Conservation (phyloP, 169 alveolate genomes). For the Perkinsus chesapeaki region DNA sequence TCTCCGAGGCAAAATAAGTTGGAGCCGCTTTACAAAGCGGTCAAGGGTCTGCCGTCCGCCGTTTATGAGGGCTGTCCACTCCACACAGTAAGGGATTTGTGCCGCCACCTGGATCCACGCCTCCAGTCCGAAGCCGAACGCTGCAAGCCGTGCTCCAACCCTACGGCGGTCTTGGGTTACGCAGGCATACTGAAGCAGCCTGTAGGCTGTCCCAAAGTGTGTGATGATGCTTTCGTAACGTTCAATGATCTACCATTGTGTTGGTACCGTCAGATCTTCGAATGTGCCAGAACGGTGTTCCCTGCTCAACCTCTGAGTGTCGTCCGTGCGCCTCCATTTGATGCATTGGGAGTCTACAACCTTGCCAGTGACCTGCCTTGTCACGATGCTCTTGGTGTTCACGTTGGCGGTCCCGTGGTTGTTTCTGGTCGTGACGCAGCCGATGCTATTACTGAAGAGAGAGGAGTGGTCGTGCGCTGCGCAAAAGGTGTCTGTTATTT, state of each 20-base stretch:
- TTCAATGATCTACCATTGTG: not conserved
- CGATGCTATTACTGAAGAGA: not conserved
- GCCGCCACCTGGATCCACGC: not conserved
- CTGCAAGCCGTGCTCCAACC: not conserved
- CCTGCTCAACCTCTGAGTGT: not conserved
- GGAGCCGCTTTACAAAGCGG: not conserved
- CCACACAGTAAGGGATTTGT: not conserved
- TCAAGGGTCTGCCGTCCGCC: not conserved
- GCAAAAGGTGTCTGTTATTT: not conserved
- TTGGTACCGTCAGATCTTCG: not conserved
- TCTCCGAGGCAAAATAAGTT: not conserved
- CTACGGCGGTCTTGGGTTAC: not conserved
- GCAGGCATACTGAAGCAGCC: not conserved
- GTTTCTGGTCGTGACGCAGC: not conserved
- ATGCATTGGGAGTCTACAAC: not conserved
- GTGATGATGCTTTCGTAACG: not conserved
- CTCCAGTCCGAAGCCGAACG: not conserved
- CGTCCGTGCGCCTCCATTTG: not conserved
- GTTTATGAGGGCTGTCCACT: not conserved
- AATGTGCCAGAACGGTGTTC: not conserved
- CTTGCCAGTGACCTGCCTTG: not conserved
- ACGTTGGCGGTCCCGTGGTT: not conserved
- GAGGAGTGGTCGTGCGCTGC: not conserved
- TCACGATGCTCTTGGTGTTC: not conserved
- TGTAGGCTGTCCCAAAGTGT: not conserved